Base-by-base conservation (phyloP, 2,329 filamentous ascomycete genomes). In the Calonectria naviculata region DNA sequence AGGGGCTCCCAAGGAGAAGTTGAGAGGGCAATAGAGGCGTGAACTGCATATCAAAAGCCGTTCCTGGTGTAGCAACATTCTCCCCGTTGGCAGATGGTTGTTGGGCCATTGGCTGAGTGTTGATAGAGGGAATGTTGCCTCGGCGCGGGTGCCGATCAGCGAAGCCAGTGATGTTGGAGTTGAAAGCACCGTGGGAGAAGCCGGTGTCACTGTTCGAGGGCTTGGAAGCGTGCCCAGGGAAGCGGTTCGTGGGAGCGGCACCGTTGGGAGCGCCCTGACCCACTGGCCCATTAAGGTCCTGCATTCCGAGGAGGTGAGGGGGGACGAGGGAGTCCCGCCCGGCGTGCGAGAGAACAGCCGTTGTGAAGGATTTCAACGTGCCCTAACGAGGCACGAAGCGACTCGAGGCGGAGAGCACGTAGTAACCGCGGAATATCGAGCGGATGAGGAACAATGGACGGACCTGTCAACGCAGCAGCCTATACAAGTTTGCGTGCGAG, bases 1-100 rank as follows among this genome's bases (percentile, higher is more conserved):
- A 98, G 21, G 97, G 97, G 84, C 95, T 98, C 58, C 97, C 97
- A 62, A 98, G 93, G 29, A 99, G 91, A 78, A 99, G 88, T 85
- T 98, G 95, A 38, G 96, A 98, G 41, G 97, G 97, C 42, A 99
- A 91, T 75, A 99, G 89, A 75, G 97, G 96, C 13, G 97, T 98
- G 84, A 98, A 98, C 85, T 98, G 97, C 96, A 98, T 98, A 81
- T 98, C 97, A 81, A 95, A 97, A 49, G 90, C 95, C 64, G 95
- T 96, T 49, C 94, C 95, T 19, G 97, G 95, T 28, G 94, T 96
- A 76, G 93, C 89, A 90, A 98, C 91, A 75, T 97, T 95, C 78
- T 89, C 90, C 71, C 85, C 87, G 81, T 88, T 91, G 79, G 89
- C 88, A 42, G 80, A 76, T 19, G 75, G 71, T 70, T 79, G 75